A percentile compares a stretch with the other conserved stretches of the same genome.
phyloP scores from a whole-genome alignment of 2,329 filamentous ascomycete species.

The Calonectria honghensis region DNA sequence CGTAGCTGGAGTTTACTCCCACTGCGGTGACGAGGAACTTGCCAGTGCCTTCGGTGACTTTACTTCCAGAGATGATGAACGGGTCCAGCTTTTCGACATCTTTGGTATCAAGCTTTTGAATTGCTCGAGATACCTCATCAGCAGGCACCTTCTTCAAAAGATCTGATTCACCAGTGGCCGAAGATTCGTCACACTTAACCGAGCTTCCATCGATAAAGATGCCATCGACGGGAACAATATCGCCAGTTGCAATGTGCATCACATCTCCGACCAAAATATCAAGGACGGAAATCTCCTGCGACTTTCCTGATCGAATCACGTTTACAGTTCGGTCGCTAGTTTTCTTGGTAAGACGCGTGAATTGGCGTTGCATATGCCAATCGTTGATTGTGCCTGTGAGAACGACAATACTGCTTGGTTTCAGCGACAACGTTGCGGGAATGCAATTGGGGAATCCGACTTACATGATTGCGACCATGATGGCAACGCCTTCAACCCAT shows the following conservation, averaged over 20 bases:
- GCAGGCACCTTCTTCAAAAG: slow-evolving; percentile 80
- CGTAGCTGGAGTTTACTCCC: slow-evolving; percentile 73
- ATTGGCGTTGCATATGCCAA: slow-evolving; percentile 81
- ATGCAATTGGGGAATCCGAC: slow-evolving; percentile 59
- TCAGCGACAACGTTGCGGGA: slow-evolving; percentile 32
- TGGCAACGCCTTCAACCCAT: slow-evolving; percentile 81
- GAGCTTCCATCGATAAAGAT: slow-evolving; percentile 76
- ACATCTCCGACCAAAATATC: slow-evolving; percentile 83
- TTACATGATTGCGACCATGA: slow-evolving; percentile 76
- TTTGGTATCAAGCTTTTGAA: slow-evolving; percentile 66
- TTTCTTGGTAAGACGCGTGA: slow-evolving; percentile 76
- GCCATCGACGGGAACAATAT: slow-evolving; percentile 82
- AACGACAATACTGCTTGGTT: slow-evolving; percentile 70
- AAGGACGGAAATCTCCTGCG: slow-evolving; percentile 77
- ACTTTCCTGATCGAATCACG: slow-evolving; percentile 80
- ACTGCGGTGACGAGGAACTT: slow-evolving; percentile 74
- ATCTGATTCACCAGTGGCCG: slow-evolving; percentile 84
- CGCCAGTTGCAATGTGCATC: slow-evolving; percentile 80
- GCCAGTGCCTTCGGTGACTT: slow-evolving; percentile 72
- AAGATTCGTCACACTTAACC: slow-evolving; percentile 82
- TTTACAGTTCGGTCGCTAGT: slow-evolving; percentile 80
- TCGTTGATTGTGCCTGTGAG: slow-evolving; percentile 79
- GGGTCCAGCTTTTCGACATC: slow-evolving; percentile 74
- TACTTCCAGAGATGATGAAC: slow-evolving; percentile 76
- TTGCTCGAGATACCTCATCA: slow-evolving; percentile 73